Percentiles rank a stretch among this genome's conserved stretches.
These are phyloP conservation scores for Epichloe gansuensis DNA, from an alignment of 2,329 filamentous ascomycete genomes.

Conservation along the genomic window DNA sequence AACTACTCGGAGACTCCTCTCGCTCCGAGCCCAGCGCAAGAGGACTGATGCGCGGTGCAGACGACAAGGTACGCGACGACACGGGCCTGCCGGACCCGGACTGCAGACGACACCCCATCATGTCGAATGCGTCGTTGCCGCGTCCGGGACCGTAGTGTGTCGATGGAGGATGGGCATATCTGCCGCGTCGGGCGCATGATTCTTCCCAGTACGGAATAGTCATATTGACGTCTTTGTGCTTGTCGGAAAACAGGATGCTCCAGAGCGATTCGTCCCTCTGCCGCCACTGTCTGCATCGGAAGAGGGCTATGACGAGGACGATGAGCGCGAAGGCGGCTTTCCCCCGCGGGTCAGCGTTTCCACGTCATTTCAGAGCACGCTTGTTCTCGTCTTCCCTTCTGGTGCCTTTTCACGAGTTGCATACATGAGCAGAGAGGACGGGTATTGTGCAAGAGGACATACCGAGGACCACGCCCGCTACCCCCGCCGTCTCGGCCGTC, in stretches of 20 bases:
- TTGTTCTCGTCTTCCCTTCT: neutral
- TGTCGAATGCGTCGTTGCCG: too few relatives aligned
- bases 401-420: neutral
- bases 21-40: neutral
- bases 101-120: too few relatives aligned
- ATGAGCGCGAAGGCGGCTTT: neutral
- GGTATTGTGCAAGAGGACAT: neutral
- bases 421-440: neutral
- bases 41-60: neutral
- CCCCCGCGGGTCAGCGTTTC: neutral
- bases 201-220: neutral
- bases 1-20: neutral
- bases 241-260: neutral
- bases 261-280: neutral
- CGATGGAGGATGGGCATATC: neutral
- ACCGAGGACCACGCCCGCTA: neutral
- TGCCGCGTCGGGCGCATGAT: neutral
- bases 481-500: neutral
- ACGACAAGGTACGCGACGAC: neutral
- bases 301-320: neutral
- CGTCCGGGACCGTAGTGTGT: neutral
- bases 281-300: neutral
- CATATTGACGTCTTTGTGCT: neutral
- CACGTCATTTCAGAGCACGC: neutral
- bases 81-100: neutral